Evolutionary conservation across 768 basidiomycete genomes (phyloP).

Genomic region (Heimioporus sp.): DNA sequence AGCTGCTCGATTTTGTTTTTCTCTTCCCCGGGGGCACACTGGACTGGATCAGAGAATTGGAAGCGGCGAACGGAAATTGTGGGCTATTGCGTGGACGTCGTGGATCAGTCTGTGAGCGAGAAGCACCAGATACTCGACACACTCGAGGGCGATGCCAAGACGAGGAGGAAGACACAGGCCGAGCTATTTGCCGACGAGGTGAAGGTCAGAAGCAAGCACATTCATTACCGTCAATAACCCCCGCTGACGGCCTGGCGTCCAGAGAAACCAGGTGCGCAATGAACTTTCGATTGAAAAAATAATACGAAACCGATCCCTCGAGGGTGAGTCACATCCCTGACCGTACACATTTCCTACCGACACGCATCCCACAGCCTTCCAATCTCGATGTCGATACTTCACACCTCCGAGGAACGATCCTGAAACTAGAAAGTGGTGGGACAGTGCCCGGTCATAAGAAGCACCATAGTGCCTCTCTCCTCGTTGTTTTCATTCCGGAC

Average conservation of each 20-base stretch:
- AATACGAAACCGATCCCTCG: slow-evolving; percentile 63
- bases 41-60: slow-evolving; percentile 54
- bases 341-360: slow-evolving; percentile 18
- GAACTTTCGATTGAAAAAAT: slow-evolving; percentile 73
- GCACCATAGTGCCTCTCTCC: slow-evolving; percentile 29
- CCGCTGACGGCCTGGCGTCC: slow-evolving; percentile 24
- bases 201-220: slow-evolving; percentile 47
- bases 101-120: slow-evolving; percentile 61
- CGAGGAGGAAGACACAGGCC: slow-evolving; percentile 52
- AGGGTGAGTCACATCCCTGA: slow-evolving; percentile 48
- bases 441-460: slow-evolving; percentile 37
- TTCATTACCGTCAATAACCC: slow-evolving; percentile 30
- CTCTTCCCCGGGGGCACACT: slow-evolving; percentile 17
- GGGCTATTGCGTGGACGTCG: slow-evolving; percentile 68
- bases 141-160: slow-evolving; percentile 41
- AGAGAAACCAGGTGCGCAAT: slow-evolving; percentile 75
- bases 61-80: slow-evolving; percentile 70
- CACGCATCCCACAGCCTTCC: slow-evolving; percentile 55
- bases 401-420: slow-evolving; percentile 58
- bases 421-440: slow-evolving; percentile 59
- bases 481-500: slow-evolving; percentile 28
- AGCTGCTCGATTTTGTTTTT: slow-evolving; percentile 27
- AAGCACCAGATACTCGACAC: slow-evolving; percentile 47
- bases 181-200: slow-evolving; percentile 65
- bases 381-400: slow-evolving; percentile 78